Conservation (phyloP, 2,329 filamentous ascomycete species). For the Xylaria sp. region DNA sequence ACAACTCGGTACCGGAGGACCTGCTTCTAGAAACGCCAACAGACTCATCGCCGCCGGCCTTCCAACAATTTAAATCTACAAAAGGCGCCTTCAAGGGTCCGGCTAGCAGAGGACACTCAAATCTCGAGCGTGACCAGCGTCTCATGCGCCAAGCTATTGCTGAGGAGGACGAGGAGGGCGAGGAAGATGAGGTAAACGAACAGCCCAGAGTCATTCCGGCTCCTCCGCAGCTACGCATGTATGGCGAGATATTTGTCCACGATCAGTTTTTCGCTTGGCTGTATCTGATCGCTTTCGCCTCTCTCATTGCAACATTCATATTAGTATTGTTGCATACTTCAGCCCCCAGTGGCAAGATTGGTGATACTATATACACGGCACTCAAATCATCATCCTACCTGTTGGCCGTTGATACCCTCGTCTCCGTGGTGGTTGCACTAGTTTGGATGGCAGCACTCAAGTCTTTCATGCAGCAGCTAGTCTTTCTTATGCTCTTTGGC, state of each 20-base stretch:
- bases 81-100: constrained; percentile 54
- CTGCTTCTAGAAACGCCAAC: constrained; percentile 64
- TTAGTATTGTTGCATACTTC: constrained; percentile 91
- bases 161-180: constrained; percentile 52
- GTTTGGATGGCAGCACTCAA: constrained; percentile 90
- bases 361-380: constrained; percentile 94
- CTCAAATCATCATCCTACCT: constrained; percentile 88
- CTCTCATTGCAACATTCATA: constrained; percentile 87
- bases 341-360: constrained; percentile 75
- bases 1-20: constrained; percentile 70
- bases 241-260: constrained; percentile 79
- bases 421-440: constrained; percentile 88
- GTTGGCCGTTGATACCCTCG: constrained; percentile 88
- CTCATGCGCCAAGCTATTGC: constrained; percentile 55
- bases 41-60: constrained; percentile 69
- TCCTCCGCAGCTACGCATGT: constrained; percentile 66
- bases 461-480: constrained; percentile 87
- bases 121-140: constrained; percentile 62
- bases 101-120: constrained; percentile 55
- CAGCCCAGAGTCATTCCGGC: constrained; percentile 50
- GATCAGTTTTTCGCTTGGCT: constrained; percentile 93
- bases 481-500: constrained; percentile 81
- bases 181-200: constrained; percentile 46
- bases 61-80: constrained; percentile 67
- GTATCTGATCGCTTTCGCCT: constrained; percentile 85